These are phyloP conservation scores for Iberis amara DNA, from an alignment of 441 rosid genomes.

Conservation along the genomic window DNA sequence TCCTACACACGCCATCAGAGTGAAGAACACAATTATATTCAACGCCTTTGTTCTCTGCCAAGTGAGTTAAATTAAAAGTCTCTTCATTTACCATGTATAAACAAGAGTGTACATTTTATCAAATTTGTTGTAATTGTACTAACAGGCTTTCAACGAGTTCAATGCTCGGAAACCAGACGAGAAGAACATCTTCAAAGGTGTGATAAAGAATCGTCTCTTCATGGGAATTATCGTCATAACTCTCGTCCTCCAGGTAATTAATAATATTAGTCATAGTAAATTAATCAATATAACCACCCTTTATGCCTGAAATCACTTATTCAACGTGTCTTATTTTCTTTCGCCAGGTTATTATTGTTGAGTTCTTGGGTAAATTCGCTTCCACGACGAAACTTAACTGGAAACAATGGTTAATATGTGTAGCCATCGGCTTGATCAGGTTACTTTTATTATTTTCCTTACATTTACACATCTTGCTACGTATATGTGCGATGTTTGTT, in stretches of 20 bases:
- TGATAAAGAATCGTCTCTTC: conserved; percentile 66
- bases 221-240: conserved; percentile 65
- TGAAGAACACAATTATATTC: conserved; percentile 83
- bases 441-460: conserved; percentile 1
- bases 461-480: background rate
- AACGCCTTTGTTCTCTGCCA: conserved; percentile 91
- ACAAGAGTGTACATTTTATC: background rate
- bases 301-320: background rate
- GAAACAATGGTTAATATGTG: conserved; percentile 68
- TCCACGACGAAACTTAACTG: conserved; percentile 63
- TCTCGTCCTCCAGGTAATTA: conserved; percentile 68
- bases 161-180: conserved; percentile 95
- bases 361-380: conserved; percentile 81
- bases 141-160: conserved; percentile 87
- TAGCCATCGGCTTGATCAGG: conserved; percentile 60
- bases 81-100: background rate
- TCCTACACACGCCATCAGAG: conserved; percentile 47
- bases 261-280: background rate
- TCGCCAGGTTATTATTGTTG: conserved; percentile 57
- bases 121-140: background rate
- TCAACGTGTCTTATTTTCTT: background rate
- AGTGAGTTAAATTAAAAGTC: conserved; percentile 39
- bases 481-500: background rate
- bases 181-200: conserved; percentile 60
- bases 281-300: background rate